These are phyloP conservation scores for Saturnispora besseyi DNA, from an alignment of 805 yeast genomes.

Conservation along the genomic window DNA sequence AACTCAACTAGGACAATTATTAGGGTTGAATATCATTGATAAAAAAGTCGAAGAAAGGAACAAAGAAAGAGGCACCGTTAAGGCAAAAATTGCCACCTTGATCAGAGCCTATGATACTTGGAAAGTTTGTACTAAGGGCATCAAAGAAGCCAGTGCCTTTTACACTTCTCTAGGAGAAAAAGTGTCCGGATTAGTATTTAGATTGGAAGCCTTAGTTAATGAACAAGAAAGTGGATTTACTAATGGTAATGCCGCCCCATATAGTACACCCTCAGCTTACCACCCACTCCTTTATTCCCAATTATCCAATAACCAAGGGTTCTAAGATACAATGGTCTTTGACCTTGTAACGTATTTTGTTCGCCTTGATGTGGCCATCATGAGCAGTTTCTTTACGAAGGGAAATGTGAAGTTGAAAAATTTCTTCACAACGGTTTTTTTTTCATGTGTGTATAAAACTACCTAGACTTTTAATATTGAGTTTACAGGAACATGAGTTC, in stretches of 20 bases:
- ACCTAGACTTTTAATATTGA: not conserved
- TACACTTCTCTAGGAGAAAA: constrained; percentile 33
- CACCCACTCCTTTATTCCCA: constrained; percentile 38
- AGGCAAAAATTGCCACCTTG: constrained; percentile 33
- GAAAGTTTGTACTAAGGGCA: constrained; percentile 49
- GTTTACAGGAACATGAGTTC: not conserved
- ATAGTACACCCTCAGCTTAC: constrained; percentile 42
- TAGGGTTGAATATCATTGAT: constrained; percentile 40
- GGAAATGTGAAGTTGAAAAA: not conserved
- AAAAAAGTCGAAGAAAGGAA: constrained; percentile 36
- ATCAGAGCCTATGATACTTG: constrained; percentile 48
- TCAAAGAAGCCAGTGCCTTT: constrained; percentile 51
- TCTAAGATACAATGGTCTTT: not conserved
- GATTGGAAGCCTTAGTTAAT: constrained; percentile 23
- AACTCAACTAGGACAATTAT: constrained; percentile 32
- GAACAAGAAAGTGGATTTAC: constrained; percentile 17
- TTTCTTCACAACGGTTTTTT: not conserved
- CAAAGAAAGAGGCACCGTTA: constrained; percentile 30
- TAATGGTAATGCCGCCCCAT: constrained; percentile 27
- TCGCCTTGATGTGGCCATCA: not conserved
- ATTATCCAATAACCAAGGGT: constrained; percentile 19
- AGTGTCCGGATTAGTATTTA: constrained; percentile 28
- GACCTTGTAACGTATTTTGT: not conserved
- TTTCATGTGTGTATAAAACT: not conserved
- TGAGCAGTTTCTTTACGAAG: not conserved